Conservation (phyloP, 176 grass and related monocot genomes). For the Cenchrus americanus region DNA sequence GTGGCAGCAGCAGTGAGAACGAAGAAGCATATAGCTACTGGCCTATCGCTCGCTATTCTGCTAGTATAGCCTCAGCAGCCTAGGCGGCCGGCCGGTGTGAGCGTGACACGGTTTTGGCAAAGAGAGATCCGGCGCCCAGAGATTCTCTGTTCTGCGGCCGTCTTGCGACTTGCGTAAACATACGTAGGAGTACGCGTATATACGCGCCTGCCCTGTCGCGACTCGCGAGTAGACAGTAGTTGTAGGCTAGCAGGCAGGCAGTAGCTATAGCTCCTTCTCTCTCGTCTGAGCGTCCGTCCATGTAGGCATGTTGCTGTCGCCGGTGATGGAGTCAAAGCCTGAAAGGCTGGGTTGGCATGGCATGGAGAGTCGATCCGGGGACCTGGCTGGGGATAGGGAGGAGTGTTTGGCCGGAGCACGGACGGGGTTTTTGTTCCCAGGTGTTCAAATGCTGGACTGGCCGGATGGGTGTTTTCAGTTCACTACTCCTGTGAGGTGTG, state of each 20-base stretch:
- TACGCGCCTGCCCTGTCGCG: not conserved
- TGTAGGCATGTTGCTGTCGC: not conserved
- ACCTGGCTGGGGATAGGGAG: not conserved
- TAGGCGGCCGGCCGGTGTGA: not conserved
- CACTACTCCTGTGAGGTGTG: not conserved
- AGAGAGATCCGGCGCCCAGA: constrained; percentile 10
- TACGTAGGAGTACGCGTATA: no score
- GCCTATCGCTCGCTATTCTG: no score
- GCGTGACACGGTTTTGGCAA: constrained; percentile 4
- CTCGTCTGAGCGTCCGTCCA: not conserved
- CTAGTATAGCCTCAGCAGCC: not conserved
- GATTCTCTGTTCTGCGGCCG: not conserved
- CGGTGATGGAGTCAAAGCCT: not conserved
- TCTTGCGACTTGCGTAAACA: no score
- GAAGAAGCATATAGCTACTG: no score
- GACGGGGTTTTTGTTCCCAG: constrained; percentile 25
- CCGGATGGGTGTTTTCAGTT: not conserved
- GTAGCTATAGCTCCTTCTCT: not conserved
- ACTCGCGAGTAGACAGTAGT: not conserved
- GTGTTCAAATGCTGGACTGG: constrained; percentile 2
- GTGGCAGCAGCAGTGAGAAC: not conserved
- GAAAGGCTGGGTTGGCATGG: not conserved
- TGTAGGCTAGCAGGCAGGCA: not conserved
- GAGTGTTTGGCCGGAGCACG: not conserved
- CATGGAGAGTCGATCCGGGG: not conserved